Base-by-base conservation (phyloP, 495 filamentous ascomycete genomes). In the Penicillium turbatum region DNA sequence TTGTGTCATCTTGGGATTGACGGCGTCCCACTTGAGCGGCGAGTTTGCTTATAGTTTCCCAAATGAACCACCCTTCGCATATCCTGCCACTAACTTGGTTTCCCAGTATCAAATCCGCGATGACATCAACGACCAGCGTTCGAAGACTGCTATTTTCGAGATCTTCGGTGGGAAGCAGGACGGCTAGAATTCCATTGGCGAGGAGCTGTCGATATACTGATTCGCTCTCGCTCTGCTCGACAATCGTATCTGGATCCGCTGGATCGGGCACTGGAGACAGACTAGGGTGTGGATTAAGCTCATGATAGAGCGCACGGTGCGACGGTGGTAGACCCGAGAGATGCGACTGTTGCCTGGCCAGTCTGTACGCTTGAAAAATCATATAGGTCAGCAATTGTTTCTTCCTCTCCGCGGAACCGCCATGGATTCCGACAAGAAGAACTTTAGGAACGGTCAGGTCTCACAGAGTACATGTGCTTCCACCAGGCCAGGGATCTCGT, bases 91-190 rank as follows among this genome's bases (percentile, higher is more conserved):
- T 83, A 48, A 97, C 72, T 46, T 82, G 76, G 48, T 87, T 88
- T 16, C 88, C 87, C 36, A 98, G 71, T 16, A 97, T 87, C 67
- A 92, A 82, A 59, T 95, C 88, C 6, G 88, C 88, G 41, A 97
- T 72, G 24, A 97, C 82, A 67, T 97, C 91, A 36, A 83, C 81
- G 50, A 97, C 85, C 42, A 98, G 75, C 7, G 86, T 77, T 15
- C 88, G 83, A 61, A 97, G 72, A 64, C 89, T 95, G 42, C 76
- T 81, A 68, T 95, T 97, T 61, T 91, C 84, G 9, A 97, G 79
- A 60, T 97, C 92, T 64, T 97, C 92, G 15, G 89, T 93, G 5
- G 93, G 93, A 30, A 98, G 78, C 21, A 97, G 75, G 38, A 96
- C 73, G 5, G 89, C 86, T 39, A 98, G 72, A 39, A 87, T 78